These are phyloP conservation scores for Gracilariopsis chorda DNA, from an alignment of 23 red algal genomes.

Conservation along the genomic window DNA sequence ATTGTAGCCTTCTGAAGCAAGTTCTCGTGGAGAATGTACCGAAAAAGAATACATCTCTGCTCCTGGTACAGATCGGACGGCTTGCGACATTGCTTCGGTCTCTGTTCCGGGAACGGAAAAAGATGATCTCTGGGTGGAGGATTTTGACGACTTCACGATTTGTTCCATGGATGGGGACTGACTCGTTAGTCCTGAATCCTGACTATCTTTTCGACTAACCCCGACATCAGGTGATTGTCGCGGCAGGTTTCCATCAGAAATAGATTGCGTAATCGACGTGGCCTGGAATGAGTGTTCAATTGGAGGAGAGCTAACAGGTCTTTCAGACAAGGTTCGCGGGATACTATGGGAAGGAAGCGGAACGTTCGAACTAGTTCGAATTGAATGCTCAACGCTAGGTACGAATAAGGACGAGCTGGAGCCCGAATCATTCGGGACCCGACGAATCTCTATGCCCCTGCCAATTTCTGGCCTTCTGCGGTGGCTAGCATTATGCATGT, in stretches of 20 bases:
- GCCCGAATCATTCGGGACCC: neutral
- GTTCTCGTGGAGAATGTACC: neutral
- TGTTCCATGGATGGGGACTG: slow-evolving; percentile 6
- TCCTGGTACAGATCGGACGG: neutral
- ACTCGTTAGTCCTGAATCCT: neutral
- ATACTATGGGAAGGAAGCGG: neutral
- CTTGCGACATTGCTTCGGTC: slow-evolving; percentile 6
- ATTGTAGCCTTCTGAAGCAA: neutral
- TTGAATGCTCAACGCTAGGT: neutral
- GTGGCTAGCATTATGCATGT: neutral
- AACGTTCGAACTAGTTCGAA: neutral
- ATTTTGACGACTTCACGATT: neutral
- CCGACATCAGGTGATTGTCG: neutral
- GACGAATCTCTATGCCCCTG: neutral
- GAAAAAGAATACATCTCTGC: slow-evolving; percentile 26
- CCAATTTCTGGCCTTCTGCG: neutral
- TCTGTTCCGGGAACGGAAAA: neutral
- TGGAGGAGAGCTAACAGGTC: slow-evolving; percentile 5
- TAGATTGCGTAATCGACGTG: slow-evolving; percentile 24
- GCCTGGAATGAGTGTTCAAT: neutral
- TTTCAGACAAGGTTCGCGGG: neutral
- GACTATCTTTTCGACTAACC: neutral
- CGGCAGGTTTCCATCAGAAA: slow-evolving; percentile 42
- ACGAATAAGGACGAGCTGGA: neutral
- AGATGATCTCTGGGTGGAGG: neutral